Evolutionary conservation across 257 asterid species (phyloP).

Genomic region (Verbascum thapsus): DNA sequence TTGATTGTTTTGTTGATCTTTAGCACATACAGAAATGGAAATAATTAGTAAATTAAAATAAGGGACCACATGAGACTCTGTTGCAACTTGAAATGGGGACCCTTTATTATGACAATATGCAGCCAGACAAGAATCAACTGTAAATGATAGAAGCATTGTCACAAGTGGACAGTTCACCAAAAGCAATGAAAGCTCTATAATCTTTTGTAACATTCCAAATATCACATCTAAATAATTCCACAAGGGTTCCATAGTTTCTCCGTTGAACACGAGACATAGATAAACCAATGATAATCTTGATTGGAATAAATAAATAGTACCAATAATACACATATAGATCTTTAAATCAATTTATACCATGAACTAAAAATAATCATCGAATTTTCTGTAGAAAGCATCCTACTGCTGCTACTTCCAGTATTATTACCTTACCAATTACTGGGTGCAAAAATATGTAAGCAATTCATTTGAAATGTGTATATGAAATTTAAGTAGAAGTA

Average conservation of each 20-base stretch:
- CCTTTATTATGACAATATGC: background rate
- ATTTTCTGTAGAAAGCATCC: background rate
- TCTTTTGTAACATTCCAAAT: background rate
- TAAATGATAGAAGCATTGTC: background rate
- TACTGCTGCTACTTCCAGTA: constrained; percentile 1
- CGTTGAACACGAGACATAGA: background rate
- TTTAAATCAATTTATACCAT: background rate
- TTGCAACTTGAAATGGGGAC: background rate
- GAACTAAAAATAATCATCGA: background rate
- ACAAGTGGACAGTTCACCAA: background rate
- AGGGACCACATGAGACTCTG: background rate
- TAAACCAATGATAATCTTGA: background rate
- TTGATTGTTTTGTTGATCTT: too few species aligned
- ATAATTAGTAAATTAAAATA: background rate
- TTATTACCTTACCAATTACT: background rate
- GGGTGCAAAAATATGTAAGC: background rate
- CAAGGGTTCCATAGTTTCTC: background rate
- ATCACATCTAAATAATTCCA: constrained; percentile 2
- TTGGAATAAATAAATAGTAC: background rate
- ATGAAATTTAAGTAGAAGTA: constrained; percentile 45
- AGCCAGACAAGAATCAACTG: background rate
- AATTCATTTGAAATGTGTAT: too few species aligned
- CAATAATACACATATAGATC: background rate
- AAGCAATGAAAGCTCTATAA: background rate
- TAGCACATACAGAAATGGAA: background rate